Base-by-base conservation (phyloP, 1,284 basidiomycete genomes). In the Rhodotorula sp. region DNA sequence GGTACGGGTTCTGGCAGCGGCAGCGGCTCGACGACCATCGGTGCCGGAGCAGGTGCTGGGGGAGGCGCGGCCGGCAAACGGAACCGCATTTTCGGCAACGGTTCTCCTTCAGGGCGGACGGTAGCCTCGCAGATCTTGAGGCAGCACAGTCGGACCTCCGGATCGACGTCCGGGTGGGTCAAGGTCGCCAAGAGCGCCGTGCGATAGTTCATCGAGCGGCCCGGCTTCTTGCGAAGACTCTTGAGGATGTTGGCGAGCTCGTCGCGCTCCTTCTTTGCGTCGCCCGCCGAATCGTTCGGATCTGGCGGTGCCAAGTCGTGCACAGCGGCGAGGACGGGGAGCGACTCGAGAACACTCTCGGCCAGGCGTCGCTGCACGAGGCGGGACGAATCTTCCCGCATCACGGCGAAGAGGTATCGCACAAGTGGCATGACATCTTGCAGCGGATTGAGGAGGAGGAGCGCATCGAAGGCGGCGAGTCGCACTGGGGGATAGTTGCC, bases 401-500 rank as follows among this genome's bases (percentile, higher is more conserved):
- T 88, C 64, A 98, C 88, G n/a, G 92, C 86, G 68, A 96, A 86
- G 76, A 97, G 85, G 79, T 98, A 99, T 37, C 88, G 87, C 84
- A 93, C 89, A 71, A 99, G 78, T 7, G 82, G 87, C 76, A 87
- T 86, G 60, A 82, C 83, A 62, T 84, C 82, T 29, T 84, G 82
- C 2, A 85, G 80, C 6, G 83, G 82, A 80, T 91, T 93, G 60
- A 91, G 90, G 68, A 98, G 84, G 81, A 99, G 89, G 6, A 99
- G 85, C 29, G 91, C 91, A 80, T 99, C 94, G 77, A 99, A 95
- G 4, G 96, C 95, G 5, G 91, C 88, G 62, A 93, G 85, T 44
- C 96, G 90, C 46, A 99, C 89, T 76, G 93, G 91, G 7, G 89
- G 89, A 77, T 91, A 95, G 79, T 96, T 96, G 56, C 94, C 95